Evolutionary conservation across 1,139 yeast genomes (phyloP).

Genomic region (Pneumocystis jirovecii): DNA sequence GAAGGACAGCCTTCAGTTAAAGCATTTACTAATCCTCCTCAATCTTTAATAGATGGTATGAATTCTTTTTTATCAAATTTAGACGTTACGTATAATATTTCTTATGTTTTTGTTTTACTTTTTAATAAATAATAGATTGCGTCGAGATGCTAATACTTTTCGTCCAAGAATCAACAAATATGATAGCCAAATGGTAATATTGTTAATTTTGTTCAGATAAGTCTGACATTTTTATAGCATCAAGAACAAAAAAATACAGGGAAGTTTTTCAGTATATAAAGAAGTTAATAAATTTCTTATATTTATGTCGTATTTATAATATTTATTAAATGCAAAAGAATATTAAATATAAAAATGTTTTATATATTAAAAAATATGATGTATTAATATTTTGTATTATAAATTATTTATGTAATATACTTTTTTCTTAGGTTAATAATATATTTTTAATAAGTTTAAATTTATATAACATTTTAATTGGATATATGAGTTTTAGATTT

Average conservation of each 20-base stretch:
- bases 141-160: constrained; percentile 96
- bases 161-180: constrained; percentile 96
- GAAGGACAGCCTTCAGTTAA: constrained; percentile 85
- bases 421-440: neutral
- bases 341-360: constrained; percentile 1
- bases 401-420: too few species aligned
- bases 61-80: constrained; percentile 90
- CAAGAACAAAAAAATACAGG: constrained; percentile 87
- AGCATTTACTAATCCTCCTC: constrained; percentile 75
- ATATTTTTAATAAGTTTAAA: neutral
- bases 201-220: neutral
- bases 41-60: constrained; percentile 89
- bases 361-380: neutral
- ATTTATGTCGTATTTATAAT: constrained; percentile 5
- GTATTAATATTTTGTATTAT: neutral
- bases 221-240: constrained; percentile 21
- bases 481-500: neutral
- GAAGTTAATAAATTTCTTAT: constrained; percentile 7
- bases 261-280: constrained; percentile 86
- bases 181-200: constrained; percentile 77
- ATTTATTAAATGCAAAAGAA: neutral
- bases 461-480: neutral
- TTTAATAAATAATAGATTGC: constrained; percentile 30
- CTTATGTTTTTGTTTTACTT: neutral
- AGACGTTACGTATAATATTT: constrained; percentile 49